Conservation (phyloP, 2,329 filamentous ascomycete species). For the Phialocephala subalpina region DNA sequence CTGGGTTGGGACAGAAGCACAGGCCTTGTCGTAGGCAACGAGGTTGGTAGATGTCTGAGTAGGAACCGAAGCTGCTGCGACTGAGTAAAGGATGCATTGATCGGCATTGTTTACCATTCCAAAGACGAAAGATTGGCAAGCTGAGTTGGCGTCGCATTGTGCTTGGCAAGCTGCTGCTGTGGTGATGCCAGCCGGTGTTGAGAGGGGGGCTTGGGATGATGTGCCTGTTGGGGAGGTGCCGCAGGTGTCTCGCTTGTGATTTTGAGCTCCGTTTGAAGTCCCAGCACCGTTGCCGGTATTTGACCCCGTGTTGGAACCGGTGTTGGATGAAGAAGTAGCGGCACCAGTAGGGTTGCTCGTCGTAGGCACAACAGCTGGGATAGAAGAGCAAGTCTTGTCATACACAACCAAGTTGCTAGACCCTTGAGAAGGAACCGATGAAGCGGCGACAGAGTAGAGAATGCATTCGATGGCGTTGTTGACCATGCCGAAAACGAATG, state of each 20-base stretch:
- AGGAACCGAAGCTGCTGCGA: slow-evolving; percentile 30
- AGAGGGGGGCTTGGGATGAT: slow-evolving; percentile 15
- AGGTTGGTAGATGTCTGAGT: slow-evolving; percentile 25
- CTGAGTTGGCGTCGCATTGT: slow-evolving; percentile 26
- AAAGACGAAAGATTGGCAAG: slow-evolving; percentile 32
- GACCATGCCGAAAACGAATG: slow-evolving; percentile 34
- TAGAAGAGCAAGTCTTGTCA: slow-evolving; percentile 30
- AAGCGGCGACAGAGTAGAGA: slow-evolving; percentile 34
- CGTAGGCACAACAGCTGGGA: slow-evolving; percentile 30
- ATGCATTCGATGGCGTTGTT: slow-evolving; percentile 31
- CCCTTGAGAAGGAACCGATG: slow-evolving; percentile 30
- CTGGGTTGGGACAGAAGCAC: slow-evolving; percentile 7
- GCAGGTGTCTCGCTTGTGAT: slow-evolving; percentile 18
- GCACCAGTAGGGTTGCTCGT: slow-evolving; percentile 28
- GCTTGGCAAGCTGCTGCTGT: slow-evolving; percentile 25
- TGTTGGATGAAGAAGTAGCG: slow-evolving; percentile 8
- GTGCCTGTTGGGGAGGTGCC: slow-evolving; percentile 21
- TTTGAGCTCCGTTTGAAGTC: slow-evolving; percentile 14
- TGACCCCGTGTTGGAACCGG: slow-evolving; percentile 15
- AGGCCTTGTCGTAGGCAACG: slow-evolving; percentile 28
- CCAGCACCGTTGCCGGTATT: slow-evolving; percentile 2
- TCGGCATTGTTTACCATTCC: slow-evolving; percentile 28
- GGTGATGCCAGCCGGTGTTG: slow-evolving; percentile 25
- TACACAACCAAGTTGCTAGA: slow-evolving; percentile 30
- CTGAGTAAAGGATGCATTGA: slow-evolving; percentile 33